Evolutionary conservation across 2,329 filamentous ascomycete genomes (phyloP).

Genomic region (Coniosporium uncinatum): DNA sequence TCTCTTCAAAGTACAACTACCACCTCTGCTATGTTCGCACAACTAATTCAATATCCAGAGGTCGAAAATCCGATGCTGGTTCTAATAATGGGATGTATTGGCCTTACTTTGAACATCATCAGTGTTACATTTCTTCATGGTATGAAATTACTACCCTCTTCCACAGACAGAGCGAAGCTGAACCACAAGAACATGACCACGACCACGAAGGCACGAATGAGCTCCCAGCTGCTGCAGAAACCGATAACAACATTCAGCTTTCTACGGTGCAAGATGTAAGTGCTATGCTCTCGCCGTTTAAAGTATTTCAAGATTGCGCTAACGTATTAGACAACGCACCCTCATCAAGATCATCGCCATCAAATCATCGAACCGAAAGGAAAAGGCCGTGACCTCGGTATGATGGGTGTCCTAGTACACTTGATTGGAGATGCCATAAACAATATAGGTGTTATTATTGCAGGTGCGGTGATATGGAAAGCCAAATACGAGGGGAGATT

Average conservation of each 20-base stretch:
- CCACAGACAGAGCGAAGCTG: background rate
- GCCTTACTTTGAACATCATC: slow-evolving; percentile 61
- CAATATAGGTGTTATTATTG: slow-evolving; percentile 69
- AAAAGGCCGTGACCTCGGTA: slow-evolving; percentile 50
- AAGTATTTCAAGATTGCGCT: background rate
- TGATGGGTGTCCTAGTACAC: slow-evolving; percentile 66
- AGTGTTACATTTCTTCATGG: slow-evolving; percentile 62
- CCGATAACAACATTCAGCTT: background rate
- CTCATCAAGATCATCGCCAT: slow-evolving; percentile 3
- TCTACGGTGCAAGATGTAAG: slow-evolving; percentile 2
- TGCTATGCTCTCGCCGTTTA: background rate
- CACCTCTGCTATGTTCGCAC: background rate
- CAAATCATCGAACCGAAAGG: background rate
- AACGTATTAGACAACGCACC: slow-evolving; percentile 1
- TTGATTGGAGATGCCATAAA: slow-evolving; percentile 70
- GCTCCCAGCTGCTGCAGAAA: background rate
- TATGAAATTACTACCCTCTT: slow-evolving; percentile 17
- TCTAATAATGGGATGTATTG: slow-evolving; percentile 63
- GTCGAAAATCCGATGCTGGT: slow-evolving; percentile 61
- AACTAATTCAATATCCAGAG: slow-evolving; percentile 29
- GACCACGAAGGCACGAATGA: background rate
- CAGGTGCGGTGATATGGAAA: slow-evolving; percentile 65
- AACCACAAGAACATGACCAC: background rate
- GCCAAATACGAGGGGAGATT: slow-evolving; percentile 50
- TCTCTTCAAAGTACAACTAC: slow-evolving; percentile 42